phyloP scores from a whole-genome alignment of 345 rosid genomes.

The Stellera chamaejasme region DNA sequence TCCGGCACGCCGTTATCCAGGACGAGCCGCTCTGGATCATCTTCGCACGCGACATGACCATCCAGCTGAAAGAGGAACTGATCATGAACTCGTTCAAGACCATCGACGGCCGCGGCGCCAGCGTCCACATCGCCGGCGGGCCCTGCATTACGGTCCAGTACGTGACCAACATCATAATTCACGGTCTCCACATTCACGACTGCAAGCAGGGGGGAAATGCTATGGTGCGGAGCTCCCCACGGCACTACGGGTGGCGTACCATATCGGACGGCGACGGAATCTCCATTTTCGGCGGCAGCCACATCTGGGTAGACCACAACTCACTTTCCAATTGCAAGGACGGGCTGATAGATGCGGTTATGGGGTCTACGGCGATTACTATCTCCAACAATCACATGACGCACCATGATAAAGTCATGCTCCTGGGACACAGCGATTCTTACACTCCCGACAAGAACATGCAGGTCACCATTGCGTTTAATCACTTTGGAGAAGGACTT shows the following conservation, averaged over 20 bases:
- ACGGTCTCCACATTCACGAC: constrained; percentile 68
- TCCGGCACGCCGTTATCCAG: constrained; percentile 62
- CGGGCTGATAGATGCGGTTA: constrained; percentile 65
- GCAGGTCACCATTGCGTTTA: constrained; percentile 83
- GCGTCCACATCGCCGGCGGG: constrained; percentile 78
- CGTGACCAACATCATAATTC: constrained; percentile 66
- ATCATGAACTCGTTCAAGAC: constrained; percentile 84
- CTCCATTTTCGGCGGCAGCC: constrained; percentile 73
- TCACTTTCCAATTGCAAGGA: constrained; percentile 64
- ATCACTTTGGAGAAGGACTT: constrained; percentile 85
- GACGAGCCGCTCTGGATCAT: constrained; percentile 76
- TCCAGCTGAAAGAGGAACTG: constrained; percentile 64
- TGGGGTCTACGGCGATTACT: constrained; percentile 70
- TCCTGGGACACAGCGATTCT: constrained; percentile 67
- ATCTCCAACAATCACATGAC: constrained; percentile 73
- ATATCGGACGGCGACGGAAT: constrained; percentile 80
- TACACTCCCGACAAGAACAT: constrained; percentile 63
- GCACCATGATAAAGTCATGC: constrained; percentile 79
- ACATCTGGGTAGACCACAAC: constrained; percentile 79
- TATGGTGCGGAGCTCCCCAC: constrained; percentile 54
- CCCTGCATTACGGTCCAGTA: constrained; percentile 79
- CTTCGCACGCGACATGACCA: constrained; percentile 65
- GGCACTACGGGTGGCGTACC: constrained; percentile 62
- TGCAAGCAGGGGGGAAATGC: constrained; percentile 85
- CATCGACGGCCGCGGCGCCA: constrained; percentile 69